Evolutionary conservation across 2,329 filamentous ascomycete genomes (phyloP).

Genomic region (Pseudogymnoascus sp.): DNA sequence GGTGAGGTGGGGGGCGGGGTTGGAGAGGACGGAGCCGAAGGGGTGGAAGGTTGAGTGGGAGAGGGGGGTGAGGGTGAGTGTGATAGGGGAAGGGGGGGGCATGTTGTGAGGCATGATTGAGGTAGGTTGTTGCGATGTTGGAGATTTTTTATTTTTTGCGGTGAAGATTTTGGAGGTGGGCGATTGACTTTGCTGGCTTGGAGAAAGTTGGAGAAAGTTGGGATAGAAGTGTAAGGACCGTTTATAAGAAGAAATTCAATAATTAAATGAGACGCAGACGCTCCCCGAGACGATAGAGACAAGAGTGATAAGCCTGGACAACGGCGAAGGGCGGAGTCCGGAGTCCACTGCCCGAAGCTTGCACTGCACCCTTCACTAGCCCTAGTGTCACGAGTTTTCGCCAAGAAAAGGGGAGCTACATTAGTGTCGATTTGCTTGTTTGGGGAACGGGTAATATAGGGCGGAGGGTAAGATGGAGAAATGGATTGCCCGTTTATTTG

Average conservation of each 20-base stretch:
- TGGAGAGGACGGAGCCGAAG: conserved; percentile 77
- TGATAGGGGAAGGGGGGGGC: conserved; percentile 30
- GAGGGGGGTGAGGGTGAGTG: conserved; percentile 56
- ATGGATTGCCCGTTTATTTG: background rate
- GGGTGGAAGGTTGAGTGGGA: conserved; percentile 60
- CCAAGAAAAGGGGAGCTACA: background rate
- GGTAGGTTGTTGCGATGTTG: background rate
- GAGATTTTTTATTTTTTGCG: background rate
- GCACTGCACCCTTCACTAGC: background rate
- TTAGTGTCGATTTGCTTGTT: background rate
- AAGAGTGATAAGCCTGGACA: background rate
- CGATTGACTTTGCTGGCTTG: background rate
- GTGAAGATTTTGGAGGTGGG: background rate
- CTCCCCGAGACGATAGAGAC: background rate
- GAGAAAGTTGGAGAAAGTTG: background rate
- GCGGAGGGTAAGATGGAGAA: background rate
- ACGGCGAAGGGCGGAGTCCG: background rate
- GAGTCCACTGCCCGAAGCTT: background rate
- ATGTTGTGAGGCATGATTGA: conserved; percentile 11
- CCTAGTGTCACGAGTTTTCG: conserved; percentile 4
- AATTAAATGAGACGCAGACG: background rate
- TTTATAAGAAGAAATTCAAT: background rate
- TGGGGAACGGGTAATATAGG: background rate
- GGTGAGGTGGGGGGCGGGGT: conserved; percentile 53
- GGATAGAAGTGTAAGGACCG: background rate